Percentiles rank a stretch among this genome's conserved stretches.
phyloP scores from a whole-genome alignment of 768 basidiomycete genomes.

The Gymnopilus junonius region DNA sequence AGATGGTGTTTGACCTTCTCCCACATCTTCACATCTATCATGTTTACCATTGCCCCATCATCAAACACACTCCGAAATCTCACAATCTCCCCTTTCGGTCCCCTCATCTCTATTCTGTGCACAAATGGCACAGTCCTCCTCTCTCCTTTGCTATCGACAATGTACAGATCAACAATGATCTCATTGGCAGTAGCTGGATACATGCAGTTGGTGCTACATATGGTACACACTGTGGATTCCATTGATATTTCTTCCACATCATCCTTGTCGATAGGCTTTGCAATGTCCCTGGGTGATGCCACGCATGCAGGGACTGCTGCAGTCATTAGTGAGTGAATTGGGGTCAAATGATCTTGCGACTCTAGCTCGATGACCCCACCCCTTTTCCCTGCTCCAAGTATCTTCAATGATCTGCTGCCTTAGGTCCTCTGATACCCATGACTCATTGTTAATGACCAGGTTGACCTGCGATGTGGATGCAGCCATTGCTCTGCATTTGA shows the following conservation, averaged over 20 bases:
- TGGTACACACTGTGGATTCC: not conserved
- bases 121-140: conserved; percentile 21
- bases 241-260: not conserved
- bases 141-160: conserved; percentile 1
- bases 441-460: not conserved
- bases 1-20: conserved; percentile 11
- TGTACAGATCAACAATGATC: conserved; percentile 3
- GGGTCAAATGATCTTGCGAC: conserved; percentile 11
- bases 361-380: conserved; percentile 26
- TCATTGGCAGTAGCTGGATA: not conserved
- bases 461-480: not conserved
- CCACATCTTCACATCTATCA: conserved; percentile 25
- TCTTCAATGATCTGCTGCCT: not conserved
- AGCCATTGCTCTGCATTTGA: not conserved
- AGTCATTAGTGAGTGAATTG: not conserved
- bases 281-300: not conserved
- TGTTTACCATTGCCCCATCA: conserved; percentile 34
- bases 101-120: conserved; percentile 20
- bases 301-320: conserved; percentile 10
- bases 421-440: not conserved
- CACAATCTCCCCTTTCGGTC: conserved; percentile 20
- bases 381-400: conserved; percentile 21
- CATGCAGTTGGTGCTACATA: conserved; percentile 2
- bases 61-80: conserved; percentile 27
- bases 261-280: not conserved